Percentiles rank a stretch among this genome's conserved stretches.
Conservation (phyloP, 768 basidiomycete species). For the Rhizopogon roseolus region DNA sequence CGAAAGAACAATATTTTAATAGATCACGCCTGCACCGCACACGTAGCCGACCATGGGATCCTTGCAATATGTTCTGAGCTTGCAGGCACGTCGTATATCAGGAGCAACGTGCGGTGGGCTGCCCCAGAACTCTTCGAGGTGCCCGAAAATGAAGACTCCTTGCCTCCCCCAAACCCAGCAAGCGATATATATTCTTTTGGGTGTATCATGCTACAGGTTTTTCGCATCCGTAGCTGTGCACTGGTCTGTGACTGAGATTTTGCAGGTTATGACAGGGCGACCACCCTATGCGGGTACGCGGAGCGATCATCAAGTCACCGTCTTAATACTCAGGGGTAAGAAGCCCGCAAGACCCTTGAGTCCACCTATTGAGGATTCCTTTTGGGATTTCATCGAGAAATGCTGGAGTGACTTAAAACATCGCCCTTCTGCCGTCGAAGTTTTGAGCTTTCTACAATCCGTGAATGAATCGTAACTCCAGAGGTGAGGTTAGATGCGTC, state of each 20-base stretch:
- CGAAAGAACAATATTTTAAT: background rate
- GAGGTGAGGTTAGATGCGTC: too few species aligned
- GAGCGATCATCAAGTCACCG: constrained; percentile 13
- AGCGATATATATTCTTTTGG: constrained; percentile 1
- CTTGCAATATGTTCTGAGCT: background rate
- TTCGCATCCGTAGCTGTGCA: background rate
- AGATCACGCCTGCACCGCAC: background rate
- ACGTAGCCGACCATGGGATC: constrained; percentile 7
- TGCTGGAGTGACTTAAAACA: constrained; percentile 3
- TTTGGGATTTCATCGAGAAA: background rate
- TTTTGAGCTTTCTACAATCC: too few species aligned
- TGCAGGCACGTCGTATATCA: background rate
- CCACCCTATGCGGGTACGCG: background rate
- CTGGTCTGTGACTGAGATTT: background rate
- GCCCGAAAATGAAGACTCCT: background rate
- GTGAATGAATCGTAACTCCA: too few species aligned
- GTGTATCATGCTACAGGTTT: constrained; percentile 1
- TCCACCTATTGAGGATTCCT: constrained; percentile 10
- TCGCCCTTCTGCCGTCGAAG: constrained; percentile 4
- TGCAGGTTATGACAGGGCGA: constrained; percentile 2
- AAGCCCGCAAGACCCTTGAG: constrained; percentile 10
- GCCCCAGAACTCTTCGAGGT: background rate
- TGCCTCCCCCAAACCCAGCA: background rate
- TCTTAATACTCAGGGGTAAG: constrained; percentile 10
- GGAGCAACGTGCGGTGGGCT: background rate